phyloP scores from a whole-genome alignment of 2,329 filamentous ascomycete species.

The Pseudocercospora fijiensis region DNA sequence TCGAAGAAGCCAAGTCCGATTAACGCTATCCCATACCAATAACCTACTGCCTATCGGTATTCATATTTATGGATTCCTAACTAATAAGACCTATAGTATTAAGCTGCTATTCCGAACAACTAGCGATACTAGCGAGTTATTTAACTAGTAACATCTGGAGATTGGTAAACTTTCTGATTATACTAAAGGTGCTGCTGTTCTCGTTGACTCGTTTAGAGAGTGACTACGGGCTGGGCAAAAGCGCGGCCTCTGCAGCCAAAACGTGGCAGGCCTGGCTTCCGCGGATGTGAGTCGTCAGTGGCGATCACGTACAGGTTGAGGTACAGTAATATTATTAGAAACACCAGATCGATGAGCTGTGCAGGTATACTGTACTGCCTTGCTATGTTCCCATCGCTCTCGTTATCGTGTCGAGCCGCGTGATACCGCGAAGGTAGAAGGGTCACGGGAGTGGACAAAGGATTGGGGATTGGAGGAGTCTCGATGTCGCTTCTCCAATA shows the following conservation, averaged over 20 bases:
- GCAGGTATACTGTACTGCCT: not conserved
- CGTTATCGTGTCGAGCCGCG: conserved; percentile 4
- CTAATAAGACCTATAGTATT: no score
- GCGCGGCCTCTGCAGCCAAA: not conserved
- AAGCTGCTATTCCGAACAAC: no score
- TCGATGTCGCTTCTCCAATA: not conserved
- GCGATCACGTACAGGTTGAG: not conserved
- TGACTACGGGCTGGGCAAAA: not conserved
- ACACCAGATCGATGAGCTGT: no score
- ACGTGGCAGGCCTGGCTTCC: not conserved
- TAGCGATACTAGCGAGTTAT: no score
- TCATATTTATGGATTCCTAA: no score
- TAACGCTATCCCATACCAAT: no score
- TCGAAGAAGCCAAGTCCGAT: conserved; percentile 9
- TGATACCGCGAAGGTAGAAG: not conserved
- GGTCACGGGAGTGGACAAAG: conserved; percentile 2
- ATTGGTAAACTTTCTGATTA: no score
- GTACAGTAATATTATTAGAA: not conserved
- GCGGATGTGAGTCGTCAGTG: not conserved
- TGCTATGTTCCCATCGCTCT: not conserved
- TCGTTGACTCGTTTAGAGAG: not conserved
- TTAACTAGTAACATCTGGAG: no score
- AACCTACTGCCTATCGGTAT: no score
- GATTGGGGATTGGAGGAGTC: not conserved
- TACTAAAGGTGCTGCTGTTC: not conserved